Conservation (phyloP, 176 grass and related monocot species). For the Avena atlantica region DNA sequence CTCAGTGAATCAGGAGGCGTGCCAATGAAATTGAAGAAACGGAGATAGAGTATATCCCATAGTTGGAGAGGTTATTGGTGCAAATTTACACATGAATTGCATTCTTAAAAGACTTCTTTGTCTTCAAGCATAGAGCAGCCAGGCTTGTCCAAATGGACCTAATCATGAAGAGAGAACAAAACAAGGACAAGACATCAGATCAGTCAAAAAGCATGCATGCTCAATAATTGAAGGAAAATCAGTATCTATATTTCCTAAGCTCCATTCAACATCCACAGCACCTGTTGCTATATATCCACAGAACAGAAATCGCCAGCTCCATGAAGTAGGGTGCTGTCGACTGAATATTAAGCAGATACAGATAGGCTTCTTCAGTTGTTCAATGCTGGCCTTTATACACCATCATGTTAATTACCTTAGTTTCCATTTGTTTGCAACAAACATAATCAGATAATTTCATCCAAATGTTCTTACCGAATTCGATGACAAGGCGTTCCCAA, state of each 20-base stretch:
- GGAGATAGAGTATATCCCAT: background rate
- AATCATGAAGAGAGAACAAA: slow-evolving; percentile 9
- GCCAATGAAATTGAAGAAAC: background rate
- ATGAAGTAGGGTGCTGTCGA: background rate
- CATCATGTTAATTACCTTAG: background rate
- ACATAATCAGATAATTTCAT: background rate
- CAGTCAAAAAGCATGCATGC: slow-evolving; percentile 17
- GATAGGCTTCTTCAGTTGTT: background rate
- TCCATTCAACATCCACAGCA: background rate
- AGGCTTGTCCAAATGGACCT: slow-evolving; percentile 2
- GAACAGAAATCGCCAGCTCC: background rate
- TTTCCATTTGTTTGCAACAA: background rate
- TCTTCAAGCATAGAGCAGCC: slow-evolving; percentile 12
- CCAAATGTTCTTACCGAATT: background rate
- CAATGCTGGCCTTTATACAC: background rate
- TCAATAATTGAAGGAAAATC: slow-evolving; percentile 20
- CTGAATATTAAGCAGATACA: background rate
- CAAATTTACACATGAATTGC: slow-evolving; percentile 1
- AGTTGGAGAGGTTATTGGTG: background rate
- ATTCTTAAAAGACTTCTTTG: background rate
- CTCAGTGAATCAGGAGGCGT: background rate
- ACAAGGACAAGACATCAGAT: background rate
- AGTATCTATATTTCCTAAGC: slow-evolving; percentile 25
- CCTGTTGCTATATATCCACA: background rate
- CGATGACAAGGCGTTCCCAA: background rate